Base-by-base conservation (phyloP, 208 protist species). In the Trypanosoma cruzi region DNA sequence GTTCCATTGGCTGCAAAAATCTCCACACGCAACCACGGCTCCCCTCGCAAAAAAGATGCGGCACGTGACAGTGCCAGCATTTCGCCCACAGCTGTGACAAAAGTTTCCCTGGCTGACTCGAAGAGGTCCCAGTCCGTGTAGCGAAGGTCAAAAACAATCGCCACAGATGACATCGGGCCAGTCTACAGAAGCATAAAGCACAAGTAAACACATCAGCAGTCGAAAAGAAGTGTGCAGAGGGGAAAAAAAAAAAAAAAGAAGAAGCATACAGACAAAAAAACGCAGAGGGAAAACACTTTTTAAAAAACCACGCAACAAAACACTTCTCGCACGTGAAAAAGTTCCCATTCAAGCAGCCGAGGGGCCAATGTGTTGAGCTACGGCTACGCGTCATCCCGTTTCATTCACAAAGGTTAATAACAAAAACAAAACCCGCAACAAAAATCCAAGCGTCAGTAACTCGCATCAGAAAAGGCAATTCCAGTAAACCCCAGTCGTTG, bases 41-140 rank as follows among this genome's bases (percentile, higher is more conserved):
- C 26, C 4, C 44, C 32, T 49, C 26, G 37, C 34, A 63, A 2
- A 11, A 64, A 14, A 14, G 31, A 44, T 1, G 42, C 34, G 16
- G 64, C 42, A n/a, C 32, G 40, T 32, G 54, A 59, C 2, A 76
- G 24, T 13, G 63, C 37, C 29, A 76, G 42, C 49, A 76, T 65
- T 42, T 76, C 63, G n/a, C 57, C 46, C 4, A 76, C 64, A 28
- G 48, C 37, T 22, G 55, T 32, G 26, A 66, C 52, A 49, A 70
- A 76, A 28, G 31, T 49, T 0, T 54, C 32, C 32, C 71, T 53
- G 36, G 34, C 14, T 3, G 49, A 63, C 13, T 65, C 64, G 49
- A 76, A 71, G n/a, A 76, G 71, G 22, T 76, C 71, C 63, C 16
- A 71, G 57, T 76, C 71, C 24, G 20, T 60, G 28, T 71, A 76